Conservation (phyloP, 768 basidiomycete species). For the Pleurotus tuber-regium region DNA sequence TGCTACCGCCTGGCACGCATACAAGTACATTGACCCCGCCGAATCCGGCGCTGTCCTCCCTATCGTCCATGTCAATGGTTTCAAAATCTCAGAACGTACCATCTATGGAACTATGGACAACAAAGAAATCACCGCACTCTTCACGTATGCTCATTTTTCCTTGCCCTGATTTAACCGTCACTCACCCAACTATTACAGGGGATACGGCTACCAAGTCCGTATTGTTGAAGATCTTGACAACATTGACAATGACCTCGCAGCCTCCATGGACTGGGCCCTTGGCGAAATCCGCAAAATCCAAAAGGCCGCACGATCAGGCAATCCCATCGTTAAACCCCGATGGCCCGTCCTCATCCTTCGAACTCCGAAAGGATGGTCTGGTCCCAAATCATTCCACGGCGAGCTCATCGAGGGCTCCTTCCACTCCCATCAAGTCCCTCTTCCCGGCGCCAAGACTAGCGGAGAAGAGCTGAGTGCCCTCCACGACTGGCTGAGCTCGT, state of each 20-base stretch:
- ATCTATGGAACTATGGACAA: slow-evolving; percentile 91
- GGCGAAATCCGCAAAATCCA: slow-evolving; percentile 77
- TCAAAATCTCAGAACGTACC: slow-evolving; percentile 90
- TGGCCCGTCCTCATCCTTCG: slow-evolving; percentile 88
- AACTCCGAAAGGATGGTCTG: slow-evolving; percentile 81
- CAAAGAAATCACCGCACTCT: slow-evolving; percentile 72
- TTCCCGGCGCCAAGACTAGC: slow-evolving; percentile 67
- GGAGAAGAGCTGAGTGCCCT: slow-evolving; percentile 61
- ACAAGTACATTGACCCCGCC: slow-evolving; percentile 88
- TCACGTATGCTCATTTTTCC: slow-evolving; percentile 47
- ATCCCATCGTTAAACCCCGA: slow-evolving; percentile 82
- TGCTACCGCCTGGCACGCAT: slow-evolving; percentile 79
- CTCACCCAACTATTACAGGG: slow-evolving; percentile 34
- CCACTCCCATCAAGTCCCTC: slow-evolving; percentile 86
- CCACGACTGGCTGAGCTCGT: slow-evolving; percentile 72
- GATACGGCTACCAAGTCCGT: slow-evolving; percentile 87
- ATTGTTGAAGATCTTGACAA: slow-evolving; percentile 67
- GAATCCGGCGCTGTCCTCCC: slow-evolving; percentile 92
- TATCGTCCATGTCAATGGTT: slow-evolving; percentile 84
- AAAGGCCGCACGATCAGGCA: slow-evolving; percentile 68
- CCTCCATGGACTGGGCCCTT: slow-evolving; percentile 79
- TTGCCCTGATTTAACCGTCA: neutral
- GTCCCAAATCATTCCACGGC: slow-evolving; percentile 65
- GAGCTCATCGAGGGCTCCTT: slow-evolving; percentile 80
- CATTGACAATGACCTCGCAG: slow-evolving; percentile 79